Evolutionary conservation across 495 filamentous ascomycete species (phyloP).

Genomic region (Penicillium manginii): DNA sequence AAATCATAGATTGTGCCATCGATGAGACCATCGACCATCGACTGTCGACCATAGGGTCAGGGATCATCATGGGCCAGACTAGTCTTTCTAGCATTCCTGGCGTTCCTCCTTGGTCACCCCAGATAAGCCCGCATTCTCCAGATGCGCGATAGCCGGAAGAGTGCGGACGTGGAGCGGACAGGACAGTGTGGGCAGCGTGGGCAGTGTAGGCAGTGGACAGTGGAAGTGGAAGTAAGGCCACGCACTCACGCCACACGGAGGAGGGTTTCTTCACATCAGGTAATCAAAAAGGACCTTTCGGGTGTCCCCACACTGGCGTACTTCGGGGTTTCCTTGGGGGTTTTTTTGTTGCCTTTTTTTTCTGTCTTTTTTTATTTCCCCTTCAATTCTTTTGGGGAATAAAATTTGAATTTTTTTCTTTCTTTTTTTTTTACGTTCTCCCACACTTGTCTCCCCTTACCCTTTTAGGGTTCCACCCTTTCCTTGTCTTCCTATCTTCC

Average conservation of each 20-base stretch:
- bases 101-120: background rate
- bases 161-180: constrained; percentile 4
- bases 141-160: constrained; percentile 32
- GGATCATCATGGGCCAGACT: too few relatives aligned
- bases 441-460: constrained; percentile 3
- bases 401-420: constrained; percentile 11
- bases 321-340: constrained; percentile 19
- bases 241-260: constrained; percentile 35
- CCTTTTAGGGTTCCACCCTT: background rate
- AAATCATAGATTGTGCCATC: background rate
- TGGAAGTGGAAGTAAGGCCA: constrained; percentile 14
- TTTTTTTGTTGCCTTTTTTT: constrained; percentile 25
- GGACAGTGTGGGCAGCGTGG: background rate
- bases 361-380: constrained; percentile 20
- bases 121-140: constrained; percentile 23
- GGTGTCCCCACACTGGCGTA: constrained; percentile 24
- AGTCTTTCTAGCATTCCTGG: background rate
- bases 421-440: constrained; percentile 12
- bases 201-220: background rate
- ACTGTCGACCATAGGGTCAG: too few relatives aligned
- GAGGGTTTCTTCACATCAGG: constrained; percentile 27
- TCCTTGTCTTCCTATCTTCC: too few relatives aligned
- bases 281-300: constrained; percentile 27
- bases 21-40: background rate
- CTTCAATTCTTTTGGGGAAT: constrained; percentile 1